These are phyloP conservation scores for Fusarium verrucosum DNA, from an alignment of 2,329 filamentous ascomycete species.

Conservation along the genomic window DNA sequence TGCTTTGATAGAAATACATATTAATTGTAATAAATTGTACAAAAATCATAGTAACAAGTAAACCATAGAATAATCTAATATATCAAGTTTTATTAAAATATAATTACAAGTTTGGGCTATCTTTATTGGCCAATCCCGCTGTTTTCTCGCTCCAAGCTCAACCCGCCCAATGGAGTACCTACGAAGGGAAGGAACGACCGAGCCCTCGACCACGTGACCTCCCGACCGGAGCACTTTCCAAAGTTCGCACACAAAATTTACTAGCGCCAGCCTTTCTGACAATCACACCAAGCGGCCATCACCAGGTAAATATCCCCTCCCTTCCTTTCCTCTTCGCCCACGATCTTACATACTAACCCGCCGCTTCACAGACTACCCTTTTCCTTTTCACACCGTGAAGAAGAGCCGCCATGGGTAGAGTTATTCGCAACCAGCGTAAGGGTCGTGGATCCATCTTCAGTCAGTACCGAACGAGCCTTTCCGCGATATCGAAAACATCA, in stretches of 20 bases:
- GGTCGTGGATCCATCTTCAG: constrained; percentile 68
- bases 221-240: not conserved
- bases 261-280: constrained; percentile 46
- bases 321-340: constrained; percentile 40
- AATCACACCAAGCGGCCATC: constrained; percentile 55
- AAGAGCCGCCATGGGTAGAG: constrained; percentile 62
- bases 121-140: too few relatives aligned
- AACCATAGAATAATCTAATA: too few relatives aligned
- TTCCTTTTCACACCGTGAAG: constrained; percentile 48
- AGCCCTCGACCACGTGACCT: constrained; percentile 46
- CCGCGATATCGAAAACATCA: constrained; percentile 39
- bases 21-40: too few relatives aligned
- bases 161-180: too few relatives aligned
- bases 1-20: too few relatives aligned
- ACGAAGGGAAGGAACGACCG: not conserved
- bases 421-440: constrained; percentile 74
- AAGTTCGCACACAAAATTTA: constrained; percentile 52
- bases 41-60: too few relatives aligned
- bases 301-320: constrained; percentile 49
- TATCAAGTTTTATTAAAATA: too few relatives aligned
- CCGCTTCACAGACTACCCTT: constrained; percentile 48
- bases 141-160: too few relatives aligned
- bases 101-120: too few relatives aligned
- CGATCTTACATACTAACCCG: constrained; percentile 45
- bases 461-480: constrained; percentile 50